These are phyloP conservation scores for Angophora floribunda DNA, from an alignment of 345 rosid species.

Conservation along the genomic window DNA sequence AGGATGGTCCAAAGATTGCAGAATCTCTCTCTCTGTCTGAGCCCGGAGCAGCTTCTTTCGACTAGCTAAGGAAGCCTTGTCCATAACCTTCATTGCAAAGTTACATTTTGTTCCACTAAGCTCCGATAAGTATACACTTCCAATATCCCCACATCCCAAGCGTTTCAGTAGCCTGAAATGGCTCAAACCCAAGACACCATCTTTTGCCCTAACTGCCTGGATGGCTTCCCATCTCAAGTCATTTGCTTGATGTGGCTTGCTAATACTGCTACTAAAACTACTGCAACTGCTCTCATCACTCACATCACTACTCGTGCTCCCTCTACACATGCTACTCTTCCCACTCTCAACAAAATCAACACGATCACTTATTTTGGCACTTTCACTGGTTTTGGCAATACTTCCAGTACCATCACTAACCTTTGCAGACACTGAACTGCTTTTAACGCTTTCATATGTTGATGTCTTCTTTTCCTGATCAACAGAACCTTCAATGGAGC, in stretches of 20 bases:
- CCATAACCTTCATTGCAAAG: constrained; percentile 97
- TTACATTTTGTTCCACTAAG: constrained; percentile 78
- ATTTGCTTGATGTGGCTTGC: constrained; percentile 82
- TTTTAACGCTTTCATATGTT: constrained; percentile 57
- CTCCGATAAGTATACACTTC: constrained; percentile 89
- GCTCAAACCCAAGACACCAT: constrained; percentile 67
- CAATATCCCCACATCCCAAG: constrained; percentile 90
- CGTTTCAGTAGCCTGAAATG: constrained; percentile 83
- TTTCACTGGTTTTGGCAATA: constrained; percentile 41
- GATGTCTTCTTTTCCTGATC: constrained; percentile 68
- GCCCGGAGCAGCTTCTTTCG: constrained; percentile 91
- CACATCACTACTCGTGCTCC: constrained; percentile 82
- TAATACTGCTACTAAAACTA: constrained; percentile 80
- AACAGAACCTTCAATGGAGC: constrained; percentile 24
- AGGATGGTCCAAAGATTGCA: constrained; percentile 83
- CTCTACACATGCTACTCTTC: constrained; percentile 84
- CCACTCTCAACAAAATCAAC: constrained; percentile 77
- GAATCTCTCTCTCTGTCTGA: constrained; percentile 88
- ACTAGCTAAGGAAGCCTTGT: constrained; percentile 77
- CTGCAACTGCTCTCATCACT: constrained; percentile 92
- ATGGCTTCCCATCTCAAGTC: constrained; percentile 95
- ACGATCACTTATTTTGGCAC: constrained; percentile 67
- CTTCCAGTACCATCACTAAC: constrained; percentile 73
- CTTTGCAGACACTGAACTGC: constrained; percentile 69
- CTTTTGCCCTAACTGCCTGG: constrained; percentile 60